Conservation (phyloP, 495 filamentous ascomycete species). For the Annulohypoxylon nitens region DNA sequence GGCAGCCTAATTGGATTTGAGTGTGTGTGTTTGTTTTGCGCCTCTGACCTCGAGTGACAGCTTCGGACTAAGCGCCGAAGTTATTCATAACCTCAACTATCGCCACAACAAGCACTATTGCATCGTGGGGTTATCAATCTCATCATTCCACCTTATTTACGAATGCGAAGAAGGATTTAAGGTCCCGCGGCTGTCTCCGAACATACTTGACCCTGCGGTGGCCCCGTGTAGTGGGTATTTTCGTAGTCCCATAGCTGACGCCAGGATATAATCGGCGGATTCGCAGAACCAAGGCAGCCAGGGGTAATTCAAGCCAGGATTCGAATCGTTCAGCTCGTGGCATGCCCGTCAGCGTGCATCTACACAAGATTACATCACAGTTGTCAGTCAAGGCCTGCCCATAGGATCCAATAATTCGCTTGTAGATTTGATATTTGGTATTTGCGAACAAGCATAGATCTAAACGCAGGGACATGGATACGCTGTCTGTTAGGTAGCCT, state of each 20-base stretch:
- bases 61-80: constrained; percentile 5
- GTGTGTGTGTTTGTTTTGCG: not conserved
- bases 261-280: constrained; percentile 9
- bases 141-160: constrained; percentile 10
- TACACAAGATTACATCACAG: constrained; percentile 16
- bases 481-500: constrained; percentile 4
- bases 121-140: not conserved
- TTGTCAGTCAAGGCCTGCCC: not conserved
- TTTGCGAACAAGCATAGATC: constrained; percentile 19
- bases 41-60: not conserved
- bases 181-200: constrained; percentile 8
- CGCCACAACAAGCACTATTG: not conserved
- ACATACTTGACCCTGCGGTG: constrained; percentile 8
- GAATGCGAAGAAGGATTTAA: not conserved
- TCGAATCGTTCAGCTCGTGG: constrained; percentile 33
- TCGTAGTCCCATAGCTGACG: constrained; percentile 34
- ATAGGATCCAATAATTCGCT: constrained; percentile 1
- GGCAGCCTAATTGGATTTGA: constrained; percentile 6
- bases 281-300: constrained; percentile 24
- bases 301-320: constrained; percentile 28
- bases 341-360: constrained; percentile 18
- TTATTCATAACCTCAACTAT: not conserved
- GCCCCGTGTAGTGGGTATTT: constrained; percentile 22
- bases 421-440: constrained; percentile 1
- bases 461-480: constrained; percentile 16